A percentile compares a stretch with the other conserved stretches of the same genome.
phyloP scores from a whole-genome alignment of 371 early-diverging fungal genomes.

The Spiromyces aspiralis region DNA sequence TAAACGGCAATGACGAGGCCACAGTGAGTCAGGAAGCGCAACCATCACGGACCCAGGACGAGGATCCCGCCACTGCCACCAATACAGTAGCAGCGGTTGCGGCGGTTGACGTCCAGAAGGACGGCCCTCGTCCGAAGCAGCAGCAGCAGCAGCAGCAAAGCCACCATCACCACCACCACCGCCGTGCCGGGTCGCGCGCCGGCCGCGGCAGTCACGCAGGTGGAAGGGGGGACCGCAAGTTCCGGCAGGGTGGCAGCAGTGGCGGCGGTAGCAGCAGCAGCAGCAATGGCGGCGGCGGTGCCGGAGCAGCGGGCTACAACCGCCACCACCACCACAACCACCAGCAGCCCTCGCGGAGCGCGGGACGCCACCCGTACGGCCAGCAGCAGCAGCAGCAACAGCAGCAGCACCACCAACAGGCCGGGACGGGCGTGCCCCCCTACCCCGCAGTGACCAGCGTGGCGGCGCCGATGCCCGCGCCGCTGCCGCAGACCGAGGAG shows the following conservation, averaged over 20 bases:
- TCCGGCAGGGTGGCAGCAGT: not conserved
- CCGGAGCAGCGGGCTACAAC: not conserved
- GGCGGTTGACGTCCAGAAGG: not conserved
- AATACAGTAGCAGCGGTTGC: conserved; percentile 5
- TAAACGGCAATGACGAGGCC: no score
- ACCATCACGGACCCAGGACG: not conserved
- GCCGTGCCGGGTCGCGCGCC: not conserved
- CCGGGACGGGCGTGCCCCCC: conserved; percentile 10
- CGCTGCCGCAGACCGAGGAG: conserved; percentile 14
- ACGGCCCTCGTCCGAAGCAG: not conserved
- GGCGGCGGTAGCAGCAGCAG: conserved; percentile 2
- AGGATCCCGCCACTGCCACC: no score
- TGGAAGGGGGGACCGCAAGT: not conserved
- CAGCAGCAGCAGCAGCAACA: conserved; percentile 3
- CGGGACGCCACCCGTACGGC: conserved; percentile 14
- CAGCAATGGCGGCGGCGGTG: not conserved
- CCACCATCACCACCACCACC: not conserved
- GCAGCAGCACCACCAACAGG: conserved; percentile 2
- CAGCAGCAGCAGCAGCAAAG: not conserved
- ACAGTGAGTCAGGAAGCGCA: no score
- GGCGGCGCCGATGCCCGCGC: conserved; percentile 16
- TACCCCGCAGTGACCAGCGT: conserved; percentile 10
- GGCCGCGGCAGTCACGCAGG: not conserved
- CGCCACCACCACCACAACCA: conserved; percentile 4
- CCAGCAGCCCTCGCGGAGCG: conserved; percentile 5